phyloP scores from a whole-genome alignment of 345 rosid genomes.

The Linum tenue region DNA sequence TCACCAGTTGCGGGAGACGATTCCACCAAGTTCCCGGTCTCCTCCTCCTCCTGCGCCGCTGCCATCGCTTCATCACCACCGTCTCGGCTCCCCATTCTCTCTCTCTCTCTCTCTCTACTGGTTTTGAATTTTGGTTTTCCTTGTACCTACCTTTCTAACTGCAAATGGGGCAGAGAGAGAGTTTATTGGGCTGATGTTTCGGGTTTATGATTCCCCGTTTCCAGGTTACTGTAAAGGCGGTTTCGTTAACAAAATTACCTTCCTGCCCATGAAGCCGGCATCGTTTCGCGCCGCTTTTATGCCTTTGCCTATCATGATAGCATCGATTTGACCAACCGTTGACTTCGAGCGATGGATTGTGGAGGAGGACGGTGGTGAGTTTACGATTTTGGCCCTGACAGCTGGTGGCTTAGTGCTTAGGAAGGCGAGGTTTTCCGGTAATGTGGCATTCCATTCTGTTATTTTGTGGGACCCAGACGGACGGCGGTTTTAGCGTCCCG shows the following conservation, averaged over 20 bases:
- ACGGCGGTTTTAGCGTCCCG: too few relatives aligned
- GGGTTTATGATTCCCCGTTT: conserved; percentile 12
- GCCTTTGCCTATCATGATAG: too few relatives aligned
- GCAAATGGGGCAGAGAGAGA: conserved; percentile 25
- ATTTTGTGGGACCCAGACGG: too few relatives aligned
- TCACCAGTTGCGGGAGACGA: conserved; percentile 15
- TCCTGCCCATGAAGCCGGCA: conserved; percentile 21
- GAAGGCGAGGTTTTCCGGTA: too few relatives aligned
- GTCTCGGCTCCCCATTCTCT: background rate
- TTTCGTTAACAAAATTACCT: conserved; percentile 16
- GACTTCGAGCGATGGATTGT: conserved; percentile 12
- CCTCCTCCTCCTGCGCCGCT: conserved; percentile 8
- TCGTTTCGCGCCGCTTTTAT: background rate
- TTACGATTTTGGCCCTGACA: background rate
- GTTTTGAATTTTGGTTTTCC: background rate
- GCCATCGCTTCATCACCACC: conserved; percentile 14
- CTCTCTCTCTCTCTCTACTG: background rate
- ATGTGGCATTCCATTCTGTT: too few relatives aligned
- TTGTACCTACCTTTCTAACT: conserved; percentile 47
- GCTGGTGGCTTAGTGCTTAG: background rate
- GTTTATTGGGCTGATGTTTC: conserved; percentile 23
- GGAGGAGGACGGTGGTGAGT: background rate
- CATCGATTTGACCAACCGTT: background rate
- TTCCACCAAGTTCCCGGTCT: conserved; percentile 8
- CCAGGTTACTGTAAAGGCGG: conserved; percentile 14